Evolutionary conservation across 2,329 filamentous ascomycete species (phyloP).

Genomic region (Fusarium redolens): DNA sequence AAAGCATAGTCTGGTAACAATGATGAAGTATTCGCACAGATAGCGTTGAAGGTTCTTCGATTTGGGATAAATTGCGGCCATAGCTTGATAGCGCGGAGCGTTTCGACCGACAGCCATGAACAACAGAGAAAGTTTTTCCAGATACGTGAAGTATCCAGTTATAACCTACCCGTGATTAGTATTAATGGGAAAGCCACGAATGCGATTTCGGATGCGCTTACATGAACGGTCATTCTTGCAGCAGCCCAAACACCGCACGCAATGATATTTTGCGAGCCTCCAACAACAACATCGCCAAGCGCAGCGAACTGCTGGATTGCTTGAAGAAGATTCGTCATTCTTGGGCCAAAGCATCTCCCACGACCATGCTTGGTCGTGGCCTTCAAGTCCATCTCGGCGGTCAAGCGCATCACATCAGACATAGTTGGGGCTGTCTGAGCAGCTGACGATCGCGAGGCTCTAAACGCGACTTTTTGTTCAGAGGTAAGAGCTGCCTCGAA

Average conservation of each 20-base stretch:
- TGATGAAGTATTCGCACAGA: slow-evolving; percentile 56
- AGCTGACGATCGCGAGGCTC: slow-evolving; percentile 30
- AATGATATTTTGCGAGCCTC: slow-evolving; percentile 57
- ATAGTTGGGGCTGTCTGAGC: slow-evolving; percentile 42
- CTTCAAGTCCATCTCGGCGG: slow-evolving; percentile 51
- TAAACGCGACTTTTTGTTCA: slow-evolving; percentile 50
- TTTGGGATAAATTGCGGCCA: slow-evolving; percentile 53
- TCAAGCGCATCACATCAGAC: slow-evolving; percentile 55
- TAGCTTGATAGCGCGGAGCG: slow-evolving; percentile 53
- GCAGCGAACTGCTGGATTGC: slow-evolving; percentile 57
- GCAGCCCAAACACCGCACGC: slow-evolving; percentile 59
- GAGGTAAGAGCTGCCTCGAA: slow-evolving; percentile 53
- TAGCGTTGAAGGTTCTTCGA: slow-evolving; percentile 51
- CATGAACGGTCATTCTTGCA: slow-evolving; percentile 49
- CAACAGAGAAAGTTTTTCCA: slow-evolving; percentile 53
- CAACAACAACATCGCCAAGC: slow-evolving; percentile 52
- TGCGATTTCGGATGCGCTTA: rapidly evolving
- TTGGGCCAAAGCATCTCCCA: slow-evolving; percentile 53
- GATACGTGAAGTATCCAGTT: slow-evolving; percentile 36
- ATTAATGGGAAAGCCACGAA: rapidly evolving
- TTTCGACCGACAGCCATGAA: slow-evolving; percentile 56
- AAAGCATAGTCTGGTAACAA: slow-evolving; percentile 54
- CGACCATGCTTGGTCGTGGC: slow-evolving; percentile 19
- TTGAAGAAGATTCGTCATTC: slow-evolving; percentile 55
- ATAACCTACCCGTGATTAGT: background rate